A percentile compares a stretch with the other conserved stretches of the same genome.
phyloP scores from a whole-genome alignment of 2,329 filamentous ascomycete species.

The Cladosporium colombiae region DNA sequence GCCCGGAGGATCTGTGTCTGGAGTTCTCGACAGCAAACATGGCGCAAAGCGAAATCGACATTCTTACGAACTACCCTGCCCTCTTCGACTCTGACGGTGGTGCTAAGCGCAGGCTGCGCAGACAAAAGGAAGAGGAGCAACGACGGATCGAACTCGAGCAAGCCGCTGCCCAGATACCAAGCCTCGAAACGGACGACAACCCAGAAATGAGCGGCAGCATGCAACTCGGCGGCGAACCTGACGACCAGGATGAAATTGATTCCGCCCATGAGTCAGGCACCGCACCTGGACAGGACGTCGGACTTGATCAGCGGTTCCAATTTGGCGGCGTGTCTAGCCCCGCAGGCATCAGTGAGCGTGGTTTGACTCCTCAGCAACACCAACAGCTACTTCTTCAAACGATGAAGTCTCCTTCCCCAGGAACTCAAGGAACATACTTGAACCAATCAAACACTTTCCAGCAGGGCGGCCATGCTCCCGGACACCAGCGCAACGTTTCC shows the following conservation, averaged over 20 bases:
- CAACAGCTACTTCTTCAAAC: constrained; percentile 66
- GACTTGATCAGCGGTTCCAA: constrained; percentile 35
- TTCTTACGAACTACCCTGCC: constrained; percentile 65
- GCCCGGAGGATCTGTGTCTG: constrained; percentile 54
- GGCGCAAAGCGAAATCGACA: constrained; percentile 50
- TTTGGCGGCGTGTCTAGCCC: constrained; percentile 48
- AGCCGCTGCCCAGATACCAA: constrained; percentile 43
- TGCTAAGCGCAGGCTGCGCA: constrained; percentile 73
- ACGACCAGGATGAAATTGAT: constrained; percentile 64
- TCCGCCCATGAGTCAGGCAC: constrained; percentile 68
- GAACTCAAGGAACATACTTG: constrained; percentile 45
- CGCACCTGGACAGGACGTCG: constrained; percentile 54
- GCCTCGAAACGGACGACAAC: constrained; percentile 66
- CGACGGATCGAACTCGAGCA: constrained; percentile 58
- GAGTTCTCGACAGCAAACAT: constrained; percentile 29
- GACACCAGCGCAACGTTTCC: constrained; percentile 80
- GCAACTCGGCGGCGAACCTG: constrained; percentile 88
- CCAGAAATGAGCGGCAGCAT: constrained; percentile 77
- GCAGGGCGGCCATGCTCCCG: constrained; percentile 52
- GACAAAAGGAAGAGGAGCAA: constrained; percentile 62
- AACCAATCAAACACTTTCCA: constrained; percentile 46
- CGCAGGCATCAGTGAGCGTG: constrained; percentile 65
- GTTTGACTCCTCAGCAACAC: constrained; percentile 78
- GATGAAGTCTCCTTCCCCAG: constrained; percentile 45
- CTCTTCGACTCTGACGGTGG: constrained; percentile 83